Evolutionary conservation across 116 monocot species (phyloP), one percentile per base, ranked within the genome.

Genomic region (Phalaenopsis hybrid): DNA sequence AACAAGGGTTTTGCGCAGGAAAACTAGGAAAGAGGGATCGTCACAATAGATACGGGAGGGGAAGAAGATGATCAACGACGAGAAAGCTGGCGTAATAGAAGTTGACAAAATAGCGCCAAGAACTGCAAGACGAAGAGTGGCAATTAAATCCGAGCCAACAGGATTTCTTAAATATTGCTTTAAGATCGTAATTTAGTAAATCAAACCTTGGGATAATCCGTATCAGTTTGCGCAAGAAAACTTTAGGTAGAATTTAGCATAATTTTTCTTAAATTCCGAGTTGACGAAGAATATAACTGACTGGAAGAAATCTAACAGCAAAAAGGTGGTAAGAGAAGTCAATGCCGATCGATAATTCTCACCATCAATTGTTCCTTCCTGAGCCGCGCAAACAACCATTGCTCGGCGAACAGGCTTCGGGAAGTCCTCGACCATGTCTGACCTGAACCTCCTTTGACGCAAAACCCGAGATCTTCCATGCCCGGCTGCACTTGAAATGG

Each of bases 341-440:
- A 72, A 15, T 37, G 37, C 5, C n/a, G 46, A 48, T 76, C 76
- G 1, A 80, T 4, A 52, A 57, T 25, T 15, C 11, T 81, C 23
- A 81, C 81, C 81, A n/a, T 75, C 81, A 50, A 74, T 20, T 9
- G 81, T 57, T 33, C 51, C 55, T 4, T 59, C 74, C 75, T 75
- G 57, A 33, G 44, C 33, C 44, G 58, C 75, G 52, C 58, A 75
- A 51, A 72, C 49, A 72, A 75, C 75, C 75, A 18, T 44, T 49
- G 55, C 16, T 21, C 37, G 57, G 75, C 74, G 75, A 75, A 21
- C 57, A 44, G 57, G 17, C 81, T 58, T 81, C 8, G n/a, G 11
- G 37, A 13, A 8, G 9, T 49, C 33, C 34, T 34, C 50, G 20
- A 44, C 76, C 48, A 76, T 15, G 13, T 23, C 55, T 25, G 78